These are phyloP conservation scores for Neolentinus lepideus DNA, from an alignment of 1,284 basidiomycete species.

Conservation along the genomic window DNA sequence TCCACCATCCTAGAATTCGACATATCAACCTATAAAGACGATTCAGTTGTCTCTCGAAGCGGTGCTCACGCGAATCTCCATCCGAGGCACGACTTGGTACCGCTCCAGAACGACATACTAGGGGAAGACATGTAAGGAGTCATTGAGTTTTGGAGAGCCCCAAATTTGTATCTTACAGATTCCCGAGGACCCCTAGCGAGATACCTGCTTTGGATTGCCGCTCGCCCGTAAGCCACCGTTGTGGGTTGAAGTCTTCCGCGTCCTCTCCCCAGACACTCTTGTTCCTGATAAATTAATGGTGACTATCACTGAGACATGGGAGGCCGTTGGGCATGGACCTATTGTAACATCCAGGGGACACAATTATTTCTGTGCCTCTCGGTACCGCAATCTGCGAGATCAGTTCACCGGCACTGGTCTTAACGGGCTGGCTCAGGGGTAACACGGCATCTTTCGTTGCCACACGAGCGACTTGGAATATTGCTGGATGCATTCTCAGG, in stretches of 20 bases:
- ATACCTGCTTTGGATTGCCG: conserved; percentile 25
- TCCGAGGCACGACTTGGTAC: conserved; percentile 43
- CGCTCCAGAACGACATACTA: conserved; percentile 41
- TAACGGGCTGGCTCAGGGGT: conserved; percentile 30
- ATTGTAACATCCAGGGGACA: conserved; percentile 22
- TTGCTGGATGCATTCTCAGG: conserved; percentile 30
- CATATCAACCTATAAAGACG: neutral
- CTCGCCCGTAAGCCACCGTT: conserved; percentile 36
- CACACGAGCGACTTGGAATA: conserved; percentile 20
- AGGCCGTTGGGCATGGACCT: conserved; percentile 15
- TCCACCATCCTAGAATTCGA: conserved; percentile 27
- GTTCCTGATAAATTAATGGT: neutral
- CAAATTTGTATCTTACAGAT: conserved; percentile 16
- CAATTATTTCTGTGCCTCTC: conserved; percentile 27
- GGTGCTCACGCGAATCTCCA: conserved; percentile 34
- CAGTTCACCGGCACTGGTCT: conserved; percentile 19
- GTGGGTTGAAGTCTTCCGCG: conserved; percentile 41
- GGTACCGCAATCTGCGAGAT: conserved; percentile 26
- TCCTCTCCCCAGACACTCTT: conserved; percentile 43
- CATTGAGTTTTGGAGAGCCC: neutral
- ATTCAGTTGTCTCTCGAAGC: neutral
- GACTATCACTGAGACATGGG: neutral
- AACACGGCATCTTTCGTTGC: conserved; percentile 28
- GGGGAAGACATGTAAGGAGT: neutral
- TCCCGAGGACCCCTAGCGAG: conserved; percentile 36